Evolutionary conservation across 2,329 filamentous ascomycete species (phyloP).

Genomic region (Aspergillus sp.): DNA sequence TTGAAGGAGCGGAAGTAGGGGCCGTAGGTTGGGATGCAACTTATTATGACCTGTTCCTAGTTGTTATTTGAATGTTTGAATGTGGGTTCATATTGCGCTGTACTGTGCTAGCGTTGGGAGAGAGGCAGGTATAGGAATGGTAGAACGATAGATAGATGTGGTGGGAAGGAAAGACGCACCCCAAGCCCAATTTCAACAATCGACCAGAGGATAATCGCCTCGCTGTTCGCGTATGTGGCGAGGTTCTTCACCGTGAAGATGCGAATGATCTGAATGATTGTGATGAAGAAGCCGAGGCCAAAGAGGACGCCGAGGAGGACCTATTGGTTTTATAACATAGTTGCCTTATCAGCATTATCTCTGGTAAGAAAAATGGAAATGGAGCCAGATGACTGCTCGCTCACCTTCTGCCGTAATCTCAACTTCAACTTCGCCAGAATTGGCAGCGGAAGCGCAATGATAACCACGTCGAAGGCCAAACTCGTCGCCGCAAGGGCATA

Average conservation of each 20-base stretch:
- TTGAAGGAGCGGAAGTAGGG: conserved; percentile 37
- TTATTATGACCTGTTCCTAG: conserved; percentile 34
- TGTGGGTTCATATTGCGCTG: too few species aligned
- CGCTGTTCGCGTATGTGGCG: conserved; percentile 47
- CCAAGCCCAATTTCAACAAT: conserved; percentile 48
- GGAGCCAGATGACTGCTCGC: too few species aligned
- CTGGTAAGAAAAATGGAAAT: too few species aligned
- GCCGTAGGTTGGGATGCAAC: conserved; percentile 46
- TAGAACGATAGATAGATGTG: too few species aligned
- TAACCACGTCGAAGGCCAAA: conserved; percentile 23
- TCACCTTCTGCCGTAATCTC: conserved; percentile 16
- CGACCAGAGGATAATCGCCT: conserved; percentile 47
- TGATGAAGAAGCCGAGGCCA: conserved; percentile 53
- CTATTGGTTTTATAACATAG: conserved; percentile 22
- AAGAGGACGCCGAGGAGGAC: conserved; percentile 46
- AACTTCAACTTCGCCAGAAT: conserved; percentile 23
- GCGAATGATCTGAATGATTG: conserved; percentile 52
- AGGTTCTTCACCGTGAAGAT: conserved; percentile 51
- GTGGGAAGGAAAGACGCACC: conserved; percentile 15
- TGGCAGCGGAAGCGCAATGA: conserved; percentile 26
- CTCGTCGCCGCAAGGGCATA: conserved; percentile 29
- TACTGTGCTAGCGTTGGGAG: too few species aligned
- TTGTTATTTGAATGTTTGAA: too few species aligned
- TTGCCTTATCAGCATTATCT: too few species aligned
- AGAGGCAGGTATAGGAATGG: too few species aligned